Conservation (phyloP, 2,329 filamentous ascomycete genomes). For the Dactylellina sp. region DNA sequence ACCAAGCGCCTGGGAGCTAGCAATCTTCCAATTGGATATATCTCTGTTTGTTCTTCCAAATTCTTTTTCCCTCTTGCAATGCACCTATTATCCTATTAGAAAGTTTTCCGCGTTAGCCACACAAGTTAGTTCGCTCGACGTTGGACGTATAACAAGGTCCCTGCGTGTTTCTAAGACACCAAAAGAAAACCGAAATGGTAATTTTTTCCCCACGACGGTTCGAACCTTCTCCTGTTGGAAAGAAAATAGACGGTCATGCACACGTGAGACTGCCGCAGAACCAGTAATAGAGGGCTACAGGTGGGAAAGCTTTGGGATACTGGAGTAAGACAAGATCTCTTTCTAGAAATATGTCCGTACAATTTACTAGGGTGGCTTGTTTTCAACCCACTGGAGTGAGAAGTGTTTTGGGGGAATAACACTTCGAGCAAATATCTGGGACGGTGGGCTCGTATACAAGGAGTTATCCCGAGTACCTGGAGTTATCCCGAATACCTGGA, state of each 20-base stretch:
- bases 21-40: not conserved
- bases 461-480: constrained; percentile 17
- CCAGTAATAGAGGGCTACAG: constrained; percentile 12
- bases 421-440: constrained; percentile 5
- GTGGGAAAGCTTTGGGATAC: constrained; percentile 8
- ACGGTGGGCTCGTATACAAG: constrained; percentile 19
- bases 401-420: not conserved
- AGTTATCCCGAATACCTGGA: constrained; percentile 3
- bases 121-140: not conserved
- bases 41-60: not conserved
- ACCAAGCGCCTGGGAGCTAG: not conserved
- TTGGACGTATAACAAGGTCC: no score
- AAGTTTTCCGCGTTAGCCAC: constrained; percentile 30
- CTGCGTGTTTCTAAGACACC: no score
- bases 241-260: not conserved
- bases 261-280: not conserved
- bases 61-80: not conserved
- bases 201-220: no score
- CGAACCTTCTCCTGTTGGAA: no score
- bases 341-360: constrained; percentile 47
- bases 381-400: constrained; percentile 12
- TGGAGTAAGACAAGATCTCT: constrained; percentile 19
- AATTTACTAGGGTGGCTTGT: constrained; percentile 9
- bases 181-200: not conserved
- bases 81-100: constrained; percentile 31